Conservation (phyloP, 2,329 filamentous ascomycete species). For the Colletotrichum sublineola region DNA sequence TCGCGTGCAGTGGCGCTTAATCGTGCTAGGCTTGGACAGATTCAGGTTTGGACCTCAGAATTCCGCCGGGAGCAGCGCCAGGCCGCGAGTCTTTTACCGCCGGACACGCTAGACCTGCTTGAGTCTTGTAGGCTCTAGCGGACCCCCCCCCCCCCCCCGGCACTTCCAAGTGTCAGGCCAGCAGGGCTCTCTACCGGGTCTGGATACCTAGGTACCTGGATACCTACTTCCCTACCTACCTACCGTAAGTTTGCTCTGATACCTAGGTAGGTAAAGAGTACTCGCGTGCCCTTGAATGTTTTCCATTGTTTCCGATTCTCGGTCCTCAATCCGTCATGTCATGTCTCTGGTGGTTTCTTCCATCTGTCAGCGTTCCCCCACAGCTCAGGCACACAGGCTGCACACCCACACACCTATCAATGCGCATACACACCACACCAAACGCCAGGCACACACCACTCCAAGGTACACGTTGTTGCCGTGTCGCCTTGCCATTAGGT, state of each 20-base stretch:
- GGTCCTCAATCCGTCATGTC: not conserved
- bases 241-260: too few species aligned
- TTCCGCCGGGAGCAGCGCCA: constrained; percentile 27
- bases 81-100: constrained; percentile 31
- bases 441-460: constrained; percentile 4
- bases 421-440: not conserved
- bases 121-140: constrained; percentile 8
- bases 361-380: not conserved
- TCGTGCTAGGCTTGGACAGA: constrained; percentile 22
- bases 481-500: constrained; percentile 17
- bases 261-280: too few species aligned
- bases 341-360: constrained; percentile 6
- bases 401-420: not conserved
- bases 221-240: not conserved
- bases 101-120: constrained; percentile 28
- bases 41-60: constrained; percentile 34
- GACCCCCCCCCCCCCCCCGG: constrained; percentile 10
- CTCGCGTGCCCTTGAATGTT: not conserved
- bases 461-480: not conserved
- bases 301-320: not conserved
- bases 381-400: constrained; percentile 5
- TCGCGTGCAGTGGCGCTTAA: constrained; percentile 42
- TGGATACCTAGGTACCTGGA: too few species aligned
- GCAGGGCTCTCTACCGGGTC: not conserved
- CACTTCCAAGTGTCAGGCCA: constrained; percentile 31